Evolutionary conservation across 2,329 filamentous ascomycete species (phyloP).

Genomic region (Boeremia exigua): DNA sequence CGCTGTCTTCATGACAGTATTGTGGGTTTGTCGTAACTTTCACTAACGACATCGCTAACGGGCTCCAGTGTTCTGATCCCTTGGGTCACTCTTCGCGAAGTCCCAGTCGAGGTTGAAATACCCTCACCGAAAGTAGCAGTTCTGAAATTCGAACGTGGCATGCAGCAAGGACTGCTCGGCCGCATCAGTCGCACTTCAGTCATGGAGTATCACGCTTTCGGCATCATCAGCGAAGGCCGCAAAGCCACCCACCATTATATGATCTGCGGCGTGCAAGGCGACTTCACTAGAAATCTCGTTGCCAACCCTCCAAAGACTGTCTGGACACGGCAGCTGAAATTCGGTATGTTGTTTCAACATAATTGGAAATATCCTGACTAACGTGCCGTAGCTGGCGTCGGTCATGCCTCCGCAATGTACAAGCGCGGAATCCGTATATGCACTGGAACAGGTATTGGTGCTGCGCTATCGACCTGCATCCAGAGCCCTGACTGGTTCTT

Average conservation of each 20-base stretch:
- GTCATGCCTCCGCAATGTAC: constrained; percentile 46
- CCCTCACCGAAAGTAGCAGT: constrained; percentile 46
- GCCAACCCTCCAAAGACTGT: constrained; percentile 41
- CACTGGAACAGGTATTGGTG: constrained; percentile 46
- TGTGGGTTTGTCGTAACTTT: constrained; percentile 26
- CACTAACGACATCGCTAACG: constrained; percentile 11
- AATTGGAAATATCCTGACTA: constrained; percentile 8
- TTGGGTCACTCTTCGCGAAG: constrained; percentile 45
- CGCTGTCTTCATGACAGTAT: constrained; percentile 45
- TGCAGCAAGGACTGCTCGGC: constrained; percentile 46
- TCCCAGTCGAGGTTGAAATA: constrained; percentile 43
- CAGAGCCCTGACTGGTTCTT: constrained; percentile 46
- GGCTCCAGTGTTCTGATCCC: constrained; percentile 37
- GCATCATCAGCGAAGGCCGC: constrained; percentile 44
- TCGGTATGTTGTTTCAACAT: constrained; percentile 32
- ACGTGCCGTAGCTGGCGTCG: constrained; percentile 38
- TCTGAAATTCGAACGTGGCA: constrained; percentile 42
- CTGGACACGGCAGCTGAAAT: constrained; percentile 46
- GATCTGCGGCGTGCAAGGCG: constrained; percentile 48
- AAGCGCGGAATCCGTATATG: constrained; percentile 45
- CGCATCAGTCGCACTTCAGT: constrained; percentile 45
- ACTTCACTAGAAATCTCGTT: constrained; percentile 44
- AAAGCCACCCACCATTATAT: constrained; percentile 42
- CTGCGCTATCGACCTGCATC: constrained; percentile 45
- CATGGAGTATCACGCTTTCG: constrained; percentile 48